These are phyloP conservation scores for Magnolia kwangsiensis DNA, from an alignment of 164 flowering plant species.

Conservation along the genomic window DNA sequence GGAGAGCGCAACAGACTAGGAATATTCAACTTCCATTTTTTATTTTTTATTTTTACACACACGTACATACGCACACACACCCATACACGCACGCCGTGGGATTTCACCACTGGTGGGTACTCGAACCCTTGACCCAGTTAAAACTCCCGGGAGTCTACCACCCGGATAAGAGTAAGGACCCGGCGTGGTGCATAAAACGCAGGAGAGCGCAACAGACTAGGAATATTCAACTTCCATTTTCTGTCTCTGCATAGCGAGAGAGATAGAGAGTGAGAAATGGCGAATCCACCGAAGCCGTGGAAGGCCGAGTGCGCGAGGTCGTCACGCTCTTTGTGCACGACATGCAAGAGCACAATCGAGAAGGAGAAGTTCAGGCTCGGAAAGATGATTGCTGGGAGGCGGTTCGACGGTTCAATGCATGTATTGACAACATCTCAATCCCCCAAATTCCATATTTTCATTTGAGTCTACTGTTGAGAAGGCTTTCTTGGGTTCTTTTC, in stretches of 20 bases:
- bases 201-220: too few species aligned
- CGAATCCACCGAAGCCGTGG: constrained; percentile 85
- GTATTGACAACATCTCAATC: constrained; percentile 30
- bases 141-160: too few species aligned
- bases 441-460: not conserved
- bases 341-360: constrained; percentile 68
- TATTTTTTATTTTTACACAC: too few species aligned
- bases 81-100: too few species aligned
- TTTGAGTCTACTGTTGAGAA: not conserved
- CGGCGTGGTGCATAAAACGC: too few species aligned
- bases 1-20: too few species aligned
- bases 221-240: too few species aligned
- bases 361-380: constrained; percentile 78
- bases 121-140: too few species aligned
- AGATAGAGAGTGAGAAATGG: constrained; percentile 32
- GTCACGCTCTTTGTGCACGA: constrained; percentile 74
- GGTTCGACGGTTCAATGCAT: constrained; percentile 93
- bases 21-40: too few species aligned
- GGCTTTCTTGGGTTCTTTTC: not conserved
- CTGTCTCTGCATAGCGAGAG: not conserved
- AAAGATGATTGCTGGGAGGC: constrained; percentile 79
- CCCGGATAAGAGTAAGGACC: too few species aligned
- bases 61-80: too few species aligned
- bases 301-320: constrained; percentile 96
- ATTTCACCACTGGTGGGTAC: too few species aligned